phyloP scores from a whole-genome alignment of 495 filamentous ascomycete genomes.

The Paragyromitra xinjiangensis region DNA sequence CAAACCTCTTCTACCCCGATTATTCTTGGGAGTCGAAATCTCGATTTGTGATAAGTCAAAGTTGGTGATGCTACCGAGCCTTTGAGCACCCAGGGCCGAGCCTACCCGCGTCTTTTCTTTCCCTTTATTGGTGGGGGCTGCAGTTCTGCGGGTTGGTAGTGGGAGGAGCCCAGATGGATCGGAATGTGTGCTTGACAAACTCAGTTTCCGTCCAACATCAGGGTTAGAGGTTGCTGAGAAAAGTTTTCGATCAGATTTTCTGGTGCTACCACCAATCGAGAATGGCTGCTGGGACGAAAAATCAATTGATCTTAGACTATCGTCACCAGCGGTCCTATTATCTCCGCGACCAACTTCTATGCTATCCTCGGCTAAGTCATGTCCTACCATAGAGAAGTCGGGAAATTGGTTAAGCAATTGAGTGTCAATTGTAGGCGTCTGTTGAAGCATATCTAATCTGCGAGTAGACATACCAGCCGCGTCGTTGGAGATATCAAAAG shows the following conservation, averaged over 20 bases:
- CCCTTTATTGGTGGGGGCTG: slow-evolving; percentile 30
- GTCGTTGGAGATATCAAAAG: slow-evolving; percentile 56
- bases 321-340: slow-evolving; percentile 23
- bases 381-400: slow-evolving; percentile 57
- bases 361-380: slow-evolving; percentile 49
- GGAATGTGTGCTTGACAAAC: slow-evolving; percentile 44
- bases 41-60: slow-evolving; percentile 49
- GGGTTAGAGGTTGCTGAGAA: slow-evolving; percentile 31
- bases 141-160: slow-evolving; percentile 20
- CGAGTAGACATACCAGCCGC: slow-evolving; percentile 54
- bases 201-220: slow-evolving; percentile 18
- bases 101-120: slow-evolving; percentile 39
- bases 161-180: slow-evolving; percentile 44
- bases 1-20: slow-evolving; percentile 25
- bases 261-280: slow-evolving; percentile 39
- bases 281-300: slow-evolving; percentile 50
- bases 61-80: slow-evolving; percentile 45
- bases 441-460: slow-evolving; percentile 54
- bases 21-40: slow-evolving; percentile 48
- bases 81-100: slow-evolving; percentile 2
- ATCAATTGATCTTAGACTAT: slow-evolving; percentile 47
- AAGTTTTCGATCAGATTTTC: slow-evolving; percentile 36
- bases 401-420: slow-evolving; percentile 52
- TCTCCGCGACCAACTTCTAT: slow-evolving; percentile 54
- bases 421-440: slow-evolving; percentile 55